These are phyloP conservation scores for Talinum fruticosum DNA, from an alignment of 148 eudicot species.

Conservation along the genomic window DNA sequence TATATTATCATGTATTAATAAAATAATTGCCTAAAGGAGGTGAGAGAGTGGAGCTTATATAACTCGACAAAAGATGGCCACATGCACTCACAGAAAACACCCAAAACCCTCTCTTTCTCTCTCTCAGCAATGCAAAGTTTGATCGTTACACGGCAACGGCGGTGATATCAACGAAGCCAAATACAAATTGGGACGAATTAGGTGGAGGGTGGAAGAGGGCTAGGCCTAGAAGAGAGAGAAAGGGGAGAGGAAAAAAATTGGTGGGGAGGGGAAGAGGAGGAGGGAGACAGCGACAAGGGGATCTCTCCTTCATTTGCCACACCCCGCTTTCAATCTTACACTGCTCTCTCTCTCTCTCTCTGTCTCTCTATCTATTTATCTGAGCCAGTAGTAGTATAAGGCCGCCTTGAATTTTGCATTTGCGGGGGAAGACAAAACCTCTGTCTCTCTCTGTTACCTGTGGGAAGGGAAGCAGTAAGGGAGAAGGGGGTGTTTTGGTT, in stretches of 20 bases:
- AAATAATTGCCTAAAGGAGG: background rate
- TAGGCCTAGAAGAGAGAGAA: background rate
- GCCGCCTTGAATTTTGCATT: background rate
- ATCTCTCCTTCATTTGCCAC: conserved; percentile 4
- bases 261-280: background rate
- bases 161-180: conserved; percentile 22
- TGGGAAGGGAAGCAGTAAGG: background rate
- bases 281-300: background rate
- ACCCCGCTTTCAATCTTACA: background rate
- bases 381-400: background rate
- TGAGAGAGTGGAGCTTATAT: background rate
- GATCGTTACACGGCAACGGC: conserved; percentile 32
- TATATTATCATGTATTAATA: background rate
- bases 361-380: conserved; percentile 9
- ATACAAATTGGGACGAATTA: conserved; percentile 6
- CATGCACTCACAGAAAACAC: conserved; percentile 21
- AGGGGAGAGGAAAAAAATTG: background rate
- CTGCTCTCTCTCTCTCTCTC: background rate
- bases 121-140: conserved; percentile 18
- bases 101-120: conserved; percentile 22
- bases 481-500: background rate
- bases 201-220: conserved; percentile 3
- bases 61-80: conserved; percentile 20
- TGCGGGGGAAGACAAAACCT: background rate
- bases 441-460: conserved; percentile 14